Evolutionary conservation across 805 yeast genomes (phyloP), one percentile per base, ranked within the genome.

Genomic region (Candida orba): DNA sequence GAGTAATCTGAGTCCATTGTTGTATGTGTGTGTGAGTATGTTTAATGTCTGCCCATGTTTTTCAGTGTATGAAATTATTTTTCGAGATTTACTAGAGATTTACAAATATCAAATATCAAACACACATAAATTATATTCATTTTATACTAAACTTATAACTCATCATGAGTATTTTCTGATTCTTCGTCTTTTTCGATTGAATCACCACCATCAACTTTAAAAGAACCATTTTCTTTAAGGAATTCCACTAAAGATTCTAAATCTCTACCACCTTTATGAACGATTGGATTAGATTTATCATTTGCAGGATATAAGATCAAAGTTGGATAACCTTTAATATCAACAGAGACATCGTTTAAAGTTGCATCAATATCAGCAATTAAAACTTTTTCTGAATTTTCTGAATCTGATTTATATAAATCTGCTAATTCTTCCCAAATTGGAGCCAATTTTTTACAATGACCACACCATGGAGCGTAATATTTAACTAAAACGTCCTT

Each of bases 381-480:
- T 35, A 79, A 62, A 46, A 91, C 84, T 61, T 79, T 72, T 42
- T 68, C 68, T 38, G 64, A 69, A 20, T 66, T 59, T 59, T 80
- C 29, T 27, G 12, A 78, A 41, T 72, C 64, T 6, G n/a, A 14
- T 47, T 69, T 71, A 66, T 74, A 85, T 43, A 83, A 56, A 40
- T 70, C 80, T 41, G 91, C 97, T 52, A 93, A 76, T 62, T 90
- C 93, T 63, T 86, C 95, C 72, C 80, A 91, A 46, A 72, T 73
- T 60, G 96, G 96, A 41, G 91, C 91, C 63, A 89, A 74, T 67
- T 77, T 85, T 74, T 87, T 88, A 73, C 96, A 88, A 73, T 89
- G 96, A 38, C 96, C 95, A 72, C 96, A 89, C 96, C 96, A 90
- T 68, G 95, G 95, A 39, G 98, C 97, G 61, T 86, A 90, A 69